A percentile compares a stretch with the other conserved stretches of the same genome.
Conservation (phyloP, 2,329 filamentous ascomycete genomes). For the Monosporascus sp. region DNA sequence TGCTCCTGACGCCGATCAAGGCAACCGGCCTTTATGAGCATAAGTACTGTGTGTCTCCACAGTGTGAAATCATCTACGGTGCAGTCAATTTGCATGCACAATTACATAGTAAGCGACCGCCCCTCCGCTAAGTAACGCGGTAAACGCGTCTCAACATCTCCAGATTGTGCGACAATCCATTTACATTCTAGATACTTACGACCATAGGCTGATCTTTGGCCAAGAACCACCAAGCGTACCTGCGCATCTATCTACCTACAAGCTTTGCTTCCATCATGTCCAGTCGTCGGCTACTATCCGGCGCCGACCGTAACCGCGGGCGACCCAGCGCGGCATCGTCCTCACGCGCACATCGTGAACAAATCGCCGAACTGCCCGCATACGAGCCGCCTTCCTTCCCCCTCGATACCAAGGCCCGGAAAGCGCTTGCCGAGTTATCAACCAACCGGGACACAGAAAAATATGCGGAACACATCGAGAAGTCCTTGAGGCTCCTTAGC, state of each 20-base stretch:
- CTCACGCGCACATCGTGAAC: slow-evolving; percentile 2
- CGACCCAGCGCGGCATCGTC: slow-evolving; percentile 7
- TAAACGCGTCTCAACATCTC: neutral
- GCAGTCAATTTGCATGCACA: neutral
- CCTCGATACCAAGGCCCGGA: slow-evolving; percentile 34
- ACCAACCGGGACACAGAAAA: slow-evolving; percentile 32
- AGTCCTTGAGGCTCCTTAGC: slow-evolving; percentile 38
- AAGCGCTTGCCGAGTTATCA: slow-evolving; percentile 37
- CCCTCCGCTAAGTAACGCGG: neutral
- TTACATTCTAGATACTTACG: no score
- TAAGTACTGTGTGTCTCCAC: neutral
- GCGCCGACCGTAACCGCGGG: slow-evolving; percentile 8
- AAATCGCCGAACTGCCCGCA: slow-evolving; percentile 33
- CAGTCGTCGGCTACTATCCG: slow-evolving; percentile 14
- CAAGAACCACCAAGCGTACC: no score
- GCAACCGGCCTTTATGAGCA: no score
- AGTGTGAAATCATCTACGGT: neutral
- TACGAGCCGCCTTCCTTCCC: slow-evolving; percentile 45
- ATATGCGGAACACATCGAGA: slow-evolving; percentile 42
- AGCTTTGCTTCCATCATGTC: slow-evolving; percentile 9
- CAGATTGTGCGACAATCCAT: neutral
- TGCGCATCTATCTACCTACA: no score
- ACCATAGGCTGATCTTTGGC: no score
- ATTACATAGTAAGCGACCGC: neutral
- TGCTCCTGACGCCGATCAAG: no score